Conservation (phyloP, 306 rosid species). For the Gillenia trifoliata region DNA sequence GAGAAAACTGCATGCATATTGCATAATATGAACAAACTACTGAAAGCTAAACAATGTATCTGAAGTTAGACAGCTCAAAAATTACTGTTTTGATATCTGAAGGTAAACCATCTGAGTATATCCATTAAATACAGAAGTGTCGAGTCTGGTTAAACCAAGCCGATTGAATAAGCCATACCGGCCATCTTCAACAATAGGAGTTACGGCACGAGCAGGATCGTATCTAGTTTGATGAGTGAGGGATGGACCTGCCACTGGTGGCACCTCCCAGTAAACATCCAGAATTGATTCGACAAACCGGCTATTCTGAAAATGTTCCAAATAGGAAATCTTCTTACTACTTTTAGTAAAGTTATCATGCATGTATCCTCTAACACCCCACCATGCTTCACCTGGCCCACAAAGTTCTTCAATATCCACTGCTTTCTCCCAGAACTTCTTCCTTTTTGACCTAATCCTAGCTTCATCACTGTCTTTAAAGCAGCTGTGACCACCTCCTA, state of each 20-base stretch:
- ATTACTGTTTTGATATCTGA: slow-evolving; percentile 69
- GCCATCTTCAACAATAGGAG: slow-evolving; percentile 90
- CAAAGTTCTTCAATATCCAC: slow-evolving; percentile 84
- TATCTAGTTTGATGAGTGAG: slow-evolving; percentile 95
- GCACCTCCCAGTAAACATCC: slow-evolving; percentile 96
- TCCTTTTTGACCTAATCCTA: slow-evolving; percentile 74
- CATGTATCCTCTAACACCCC: slow-evolving; percentile 95
- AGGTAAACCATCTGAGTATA: slow-evolving; percentile 97
- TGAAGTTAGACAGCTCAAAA: slow-evolving; percentile 30
- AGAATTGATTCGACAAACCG: slow-evolving; percentile 80
- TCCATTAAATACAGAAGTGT: slow-evolving; percentile 84
- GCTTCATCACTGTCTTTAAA: slow-evolving; percentile 94
- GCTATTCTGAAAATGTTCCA: slow-evolving; percentile 85
- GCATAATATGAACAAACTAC: slow-evolving; percentile 23
- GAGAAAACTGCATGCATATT: slow-evolving; percentile 8
- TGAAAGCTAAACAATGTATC: slow-evolving; percentile 22
- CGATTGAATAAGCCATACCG: slow-evolving; percentile 74
- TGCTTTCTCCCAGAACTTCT: slow-evolving; percentile 90
- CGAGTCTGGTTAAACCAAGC: slow-evolving; percentile 71
- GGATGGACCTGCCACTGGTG: slow-evolving; percentile 97
- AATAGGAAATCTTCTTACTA: slow-evolving; percentile 51
- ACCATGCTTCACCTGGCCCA: slow-evolving; percentile 87
- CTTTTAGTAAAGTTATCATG: slow-evolving; percentile 89
- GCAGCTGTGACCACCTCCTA: slow-evolving; percentile 99
- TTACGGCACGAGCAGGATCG: slow-evolving; percentile 86